A percentile compares a stretch with the other conserved stretches of the same genome.
phyloP scores from a whole-genome alignment of 2,329 filamentous ascomycete genomes.

The Trichoderma gracile region DNA sequence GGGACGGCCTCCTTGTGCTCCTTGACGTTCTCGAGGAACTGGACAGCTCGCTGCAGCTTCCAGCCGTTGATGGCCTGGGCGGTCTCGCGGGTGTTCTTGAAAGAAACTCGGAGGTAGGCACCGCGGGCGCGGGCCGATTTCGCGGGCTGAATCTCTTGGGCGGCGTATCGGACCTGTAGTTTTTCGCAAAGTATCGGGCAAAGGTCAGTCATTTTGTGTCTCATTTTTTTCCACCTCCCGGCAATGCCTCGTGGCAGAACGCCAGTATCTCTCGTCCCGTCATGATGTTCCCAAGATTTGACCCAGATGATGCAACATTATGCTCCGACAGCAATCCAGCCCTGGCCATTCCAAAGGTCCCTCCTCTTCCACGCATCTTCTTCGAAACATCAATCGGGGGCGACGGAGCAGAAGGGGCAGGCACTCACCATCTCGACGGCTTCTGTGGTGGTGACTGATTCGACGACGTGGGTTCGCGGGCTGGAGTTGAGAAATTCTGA shows the following conservation, averaged over 20 bases:
- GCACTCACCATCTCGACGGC: constrained; percentile 59
- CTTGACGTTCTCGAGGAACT: constrained; percentile 98
- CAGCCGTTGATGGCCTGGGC: constrained; percentile 99
- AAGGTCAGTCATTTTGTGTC: constrained; percentile 32
- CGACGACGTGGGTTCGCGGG: constrained; percentile 53
- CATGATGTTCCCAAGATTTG: not conserved
- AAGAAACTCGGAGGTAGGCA: constrained; percentile 97
- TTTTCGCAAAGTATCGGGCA: constrained; percentile 23
- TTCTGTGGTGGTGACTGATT: constrained; percentile 55
- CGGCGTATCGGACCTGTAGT: constrained; percentile 88
- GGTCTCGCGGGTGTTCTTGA: constrained; percentile 99
- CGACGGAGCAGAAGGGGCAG: constrained; percentile 26
- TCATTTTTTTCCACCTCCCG: not conserved
- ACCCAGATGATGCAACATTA: not conserved
- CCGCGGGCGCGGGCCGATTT: constrained; percentile 98
- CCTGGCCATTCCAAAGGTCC: not conserved
- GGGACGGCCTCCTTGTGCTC: constrained; percentile 97
- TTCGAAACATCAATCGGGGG: constrained; percentile 17
- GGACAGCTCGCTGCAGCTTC: constrained; percentile 92
- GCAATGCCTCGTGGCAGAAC: not conserved
- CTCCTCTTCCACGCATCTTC: constrained; percentile 4
- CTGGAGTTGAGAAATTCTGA: constrained; percentile 51
- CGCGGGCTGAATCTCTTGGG: constrained; percentile 78
- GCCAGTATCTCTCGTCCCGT: not conserved
- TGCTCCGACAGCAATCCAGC: constrained; percentile 8